A percentile compares a stretch with the other conserved stretches of the same genome.
phyloP scores from a whole-genome alignment of 768 basidiomycete species.

The Mrakia hoshinonis region DNA sequence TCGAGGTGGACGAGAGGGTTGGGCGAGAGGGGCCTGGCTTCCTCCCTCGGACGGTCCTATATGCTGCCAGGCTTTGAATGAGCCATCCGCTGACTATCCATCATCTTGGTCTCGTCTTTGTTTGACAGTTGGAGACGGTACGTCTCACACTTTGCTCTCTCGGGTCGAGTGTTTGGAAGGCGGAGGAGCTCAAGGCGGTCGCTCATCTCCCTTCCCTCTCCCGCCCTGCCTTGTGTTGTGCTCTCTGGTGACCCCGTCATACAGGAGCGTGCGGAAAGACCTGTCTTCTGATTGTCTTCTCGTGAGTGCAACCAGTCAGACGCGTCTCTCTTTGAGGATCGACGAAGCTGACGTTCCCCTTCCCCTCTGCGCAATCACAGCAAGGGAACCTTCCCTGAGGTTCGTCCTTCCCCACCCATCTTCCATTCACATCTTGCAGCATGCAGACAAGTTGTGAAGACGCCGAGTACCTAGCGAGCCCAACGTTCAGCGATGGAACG shows the following conservation, averaged over 20 bases:
- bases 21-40: background rate
- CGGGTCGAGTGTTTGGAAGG: background rate
- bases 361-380: conserved; percentile 3
- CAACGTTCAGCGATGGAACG: no score
- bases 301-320: conserved; percentile 1
- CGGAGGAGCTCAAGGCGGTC: background rate
- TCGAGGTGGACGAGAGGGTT: background rate
- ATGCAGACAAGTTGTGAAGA: no score
- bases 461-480: no score
- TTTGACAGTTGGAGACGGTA: no score
- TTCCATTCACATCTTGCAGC: no score
- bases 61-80: background rate
- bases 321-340: background rate
- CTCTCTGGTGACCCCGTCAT: conserved; percentile 44
- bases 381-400: conserved; percentile 31
- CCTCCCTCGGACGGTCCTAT: no score
- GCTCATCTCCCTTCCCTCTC: background rate
- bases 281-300: conserved; percentile 31
- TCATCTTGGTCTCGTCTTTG: background rate
- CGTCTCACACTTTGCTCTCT: background rate
- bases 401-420: background rate
- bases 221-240: background rate
- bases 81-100: background rate
- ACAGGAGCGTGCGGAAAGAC: conserved; percentile 77
- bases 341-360: background rate